Base-by-base conservation (phyloP, 371 early-diverging fungal species). In the Rhizopus arrhizus region DNA sequence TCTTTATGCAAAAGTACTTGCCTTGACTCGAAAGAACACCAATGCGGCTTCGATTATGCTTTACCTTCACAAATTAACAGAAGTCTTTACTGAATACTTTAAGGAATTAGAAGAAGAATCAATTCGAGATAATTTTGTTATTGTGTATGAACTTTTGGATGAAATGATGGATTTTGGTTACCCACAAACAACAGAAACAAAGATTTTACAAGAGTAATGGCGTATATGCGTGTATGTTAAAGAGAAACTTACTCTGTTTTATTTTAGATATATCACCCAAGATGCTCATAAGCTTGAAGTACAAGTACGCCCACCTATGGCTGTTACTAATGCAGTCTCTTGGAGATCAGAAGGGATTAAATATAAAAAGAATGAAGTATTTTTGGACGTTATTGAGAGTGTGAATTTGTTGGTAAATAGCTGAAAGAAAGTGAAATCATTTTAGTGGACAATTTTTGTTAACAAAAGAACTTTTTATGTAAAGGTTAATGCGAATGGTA, bases 151-250 rank as follows among this genome's bases (percentile, higher is more conserved):
- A 78, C 80, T 99, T 34, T 77, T 99, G 72, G 99, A 99, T 77
- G 99, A 99, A 75, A 99, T 99, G 96, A 96, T 97, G 97, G 99
- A 99, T 75, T 99, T 96, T 72, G 99, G 99, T 28, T 94, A 96
- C 74, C 98, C 99, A 34, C 99, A 99, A 71, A 96, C 95, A 4
- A 98, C 98, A 6, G 98, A 99, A 73, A 88, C 94, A 32, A 96
- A 97, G 81, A 96, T 97, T 59, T 79, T 99, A 56, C 91, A 96
- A 80, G 96, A 96, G 90, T 89, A 70, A 53, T 22, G 22, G 22
- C 22, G 22, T 22, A 22, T 22, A 22, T 22, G 22, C 22, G 22
- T 2, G 22, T 22, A 22, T 22, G 22, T 22, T 22, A 81, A 61
- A 28, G 36, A 28, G 53, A 46, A 41, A 40, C 16, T 40, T 15